phyloP scores from a whole-genome alignment of 352 stramenopile species.

The Thalassiosira ordinaria region DNA sequence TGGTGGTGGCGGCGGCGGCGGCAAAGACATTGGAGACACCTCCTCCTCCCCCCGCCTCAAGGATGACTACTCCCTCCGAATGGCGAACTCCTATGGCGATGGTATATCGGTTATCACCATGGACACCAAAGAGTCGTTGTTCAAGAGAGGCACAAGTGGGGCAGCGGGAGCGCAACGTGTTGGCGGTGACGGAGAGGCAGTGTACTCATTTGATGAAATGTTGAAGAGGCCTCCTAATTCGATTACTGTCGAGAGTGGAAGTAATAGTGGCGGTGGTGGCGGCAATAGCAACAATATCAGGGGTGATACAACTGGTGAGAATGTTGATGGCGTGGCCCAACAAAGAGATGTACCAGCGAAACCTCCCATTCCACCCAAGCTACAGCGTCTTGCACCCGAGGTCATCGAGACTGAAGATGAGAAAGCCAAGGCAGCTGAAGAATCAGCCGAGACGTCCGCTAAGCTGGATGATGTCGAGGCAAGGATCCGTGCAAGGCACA shows the following conservation, averaged over 20 bases:
- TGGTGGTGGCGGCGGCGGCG: too few relatives aligned
- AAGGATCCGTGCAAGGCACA: conserved; percentile 43
- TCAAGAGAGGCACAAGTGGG: conserved; percentile 10
- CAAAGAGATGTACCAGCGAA: too few relatives aligned
- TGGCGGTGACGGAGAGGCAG: conserved; percentile 1
- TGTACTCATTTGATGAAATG: conserved; percentile 43
- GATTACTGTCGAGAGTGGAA: conserved; percentile 52
- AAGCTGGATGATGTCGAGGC: conserved; percentile 57
- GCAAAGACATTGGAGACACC: too few relatives aligned
- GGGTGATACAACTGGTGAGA: background rate
- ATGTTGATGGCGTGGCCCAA: background rate
- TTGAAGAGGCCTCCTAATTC: conserved; percentile 51
- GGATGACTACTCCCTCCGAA: conserved; percentile 6
- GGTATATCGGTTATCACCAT: conserved; percentile 62
- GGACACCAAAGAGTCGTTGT: conserved; percentile 54
- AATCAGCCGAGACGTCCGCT: conserved; percentile 5
- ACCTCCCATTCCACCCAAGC: conserved; percentile 29
- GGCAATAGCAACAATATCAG: too few relatives aligned
- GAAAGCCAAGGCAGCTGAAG: conserved; percentile 28
- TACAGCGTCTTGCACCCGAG: conserved; percentile 41
- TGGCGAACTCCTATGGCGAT: conserved; percentile 37
- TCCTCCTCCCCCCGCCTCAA: background rate
- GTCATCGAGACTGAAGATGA: conserved; percentile 44
- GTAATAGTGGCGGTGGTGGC: too few relatives aligned
- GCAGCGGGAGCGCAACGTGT: background rate